phyloP scores from a whole-genome alignment of 768 basidiomycete species.

The Boletus reticulatus region DNA sequence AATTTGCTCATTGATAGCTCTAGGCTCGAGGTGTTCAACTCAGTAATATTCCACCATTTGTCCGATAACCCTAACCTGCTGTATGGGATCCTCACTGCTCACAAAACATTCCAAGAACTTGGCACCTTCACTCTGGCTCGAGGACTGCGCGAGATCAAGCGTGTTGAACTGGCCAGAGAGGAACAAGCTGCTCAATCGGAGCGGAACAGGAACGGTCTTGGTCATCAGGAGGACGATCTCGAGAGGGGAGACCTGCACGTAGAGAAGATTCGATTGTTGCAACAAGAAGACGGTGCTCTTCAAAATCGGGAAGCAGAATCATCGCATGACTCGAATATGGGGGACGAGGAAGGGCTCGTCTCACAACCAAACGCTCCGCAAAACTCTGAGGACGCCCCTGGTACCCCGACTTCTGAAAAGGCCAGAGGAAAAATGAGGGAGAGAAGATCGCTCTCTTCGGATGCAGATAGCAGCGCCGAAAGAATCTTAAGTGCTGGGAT shows the following conservation, averaged over 20 bases:
- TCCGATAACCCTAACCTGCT: conserved; percentile 84
- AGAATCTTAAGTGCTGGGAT: conserved; percentile 65
- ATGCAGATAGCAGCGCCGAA: conserved; percentile 54
- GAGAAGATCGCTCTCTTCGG: conserved; percentile 54
- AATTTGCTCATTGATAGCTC: not conserved
- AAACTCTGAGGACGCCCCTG: conserved; percentile 36
- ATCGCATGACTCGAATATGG: conserved; percentile 6
- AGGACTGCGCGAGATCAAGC: conserved; percentile 83
- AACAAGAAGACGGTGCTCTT: conserved; percentile 43
- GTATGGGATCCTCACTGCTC: conserved; percentile 81
- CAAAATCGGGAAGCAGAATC: conserved; percentile 23
- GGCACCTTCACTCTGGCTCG: conserved; percentile 87
- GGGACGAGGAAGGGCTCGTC: conserved; percentile 13
- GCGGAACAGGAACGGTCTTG: conserved; percentile 20
- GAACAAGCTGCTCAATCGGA: conserved; percentile 47
- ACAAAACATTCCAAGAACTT: conserved; percentile 84
- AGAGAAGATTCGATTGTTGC: conserved; percentile 68
- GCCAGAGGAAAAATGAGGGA: conserved; percentile 90
- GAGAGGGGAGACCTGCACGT: conserved; percentile 32
- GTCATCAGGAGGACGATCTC: conserved; percentile 21
- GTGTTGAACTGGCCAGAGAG: conserved; percentile 69
- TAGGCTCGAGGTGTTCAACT: conserved; percentile 91
- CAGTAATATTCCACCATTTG: conserved; percentile 74
- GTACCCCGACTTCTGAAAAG: conserved; percentile 68
- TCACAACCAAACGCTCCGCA: conserved; percentile 44